Percentiles rank a stretch among this genome's conserved stretches.
Evolutionary conservation across 2,329 filamentous ascomycete genomes (phyloP).

Genomic region (Apiospora hydei): DNA sequence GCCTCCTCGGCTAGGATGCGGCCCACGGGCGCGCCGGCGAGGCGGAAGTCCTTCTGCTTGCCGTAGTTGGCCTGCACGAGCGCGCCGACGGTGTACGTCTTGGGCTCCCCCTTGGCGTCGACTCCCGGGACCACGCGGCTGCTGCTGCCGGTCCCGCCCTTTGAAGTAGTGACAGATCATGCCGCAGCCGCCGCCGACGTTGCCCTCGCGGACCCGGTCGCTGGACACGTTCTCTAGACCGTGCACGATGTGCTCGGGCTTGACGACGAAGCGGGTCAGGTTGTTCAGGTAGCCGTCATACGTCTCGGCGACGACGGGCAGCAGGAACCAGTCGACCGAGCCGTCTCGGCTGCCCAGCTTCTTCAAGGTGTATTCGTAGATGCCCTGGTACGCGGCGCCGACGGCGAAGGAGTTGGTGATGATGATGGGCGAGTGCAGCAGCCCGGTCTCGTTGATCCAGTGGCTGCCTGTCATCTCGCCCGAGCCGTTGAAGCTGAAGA

Average conservation of each 20-base stretch:
- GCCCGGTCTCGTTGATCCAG: slow-evolving; percentile 68
- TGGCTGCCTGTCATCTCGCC: slow-evolving; percentile 69
- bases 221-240: slow-evolving; percentile 60
- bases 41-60: slow-evolving; percentile 59
- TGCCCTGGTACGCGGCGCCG: slow-evolving; percentile 64
- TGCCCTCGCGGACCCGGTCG: slow-evolving; percentile 65
- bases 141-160: slow-evolving; percentile 70
- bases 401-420: slow-evolving; percentile 66
- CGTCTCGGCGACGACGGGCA: slow-evolving; percentile 68
- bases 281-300: slow-evolving; percentile 70
- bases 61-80: slow-evolving; percentile 74
- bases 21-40: slow-evolving; percentile 69
- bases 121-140: slow-evolving; percentile 62
- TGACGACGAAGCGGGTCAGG: slow-evolving; percentile 61
- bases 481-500: slow-evolving; percentile 69
- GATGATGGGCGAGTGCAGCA: slow-evolving; percentile 65
- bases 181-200: slow-evolving; percentile 71
- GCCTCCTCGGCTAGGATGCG: slow-evolving; percentile 58
- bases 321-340: slow-evolving; percentile 59
- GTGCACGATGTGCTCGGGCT: slow-evolving; percentile 58
- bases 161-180: slow-evolving; percentile 73
- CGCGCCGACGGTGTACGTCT: slow-evolving; percentile 64
- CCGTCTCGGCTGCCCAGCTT: slow-evolving; percentile 51
- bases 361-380: slow-evolving; percentile 62
- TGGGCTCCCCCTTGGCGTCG: slow-evolving; percentile 44